Evolutionary conservation across 139 green algal species (phyloP).

Genomic region (Coelastrella sp.): DNA sequence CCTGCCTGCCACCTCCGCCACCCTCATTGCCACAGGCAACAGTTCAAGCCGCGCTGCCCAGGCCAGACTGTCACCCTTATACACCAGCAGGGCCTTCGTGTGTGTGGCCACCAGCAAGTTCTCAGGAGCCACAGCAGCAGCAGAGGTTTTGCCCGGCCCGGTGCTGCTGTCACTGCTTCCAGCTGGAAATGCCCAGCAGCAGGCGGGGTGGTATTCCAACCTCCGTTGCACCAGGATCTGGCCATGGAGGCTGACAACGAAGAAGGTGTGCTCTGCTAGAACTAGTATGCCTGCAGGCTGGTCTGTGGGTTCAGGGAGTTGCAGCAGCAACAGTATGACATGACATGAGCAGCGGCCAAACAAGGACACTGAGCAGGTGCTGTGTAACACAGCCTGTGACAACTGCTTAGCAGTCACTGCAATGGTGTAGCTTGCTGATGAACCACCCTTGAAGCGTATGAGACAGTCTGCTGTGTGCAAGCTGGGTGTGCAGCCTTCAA

Average conservation of each 20-base stretch:
- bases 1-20: slow-evolving; percentile 54
- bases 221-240: slow-evolving; percentile 59
- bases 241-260: slow-evolving; percentile 52
- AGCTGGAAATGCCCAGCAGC: slow-evolving; percentile 58
- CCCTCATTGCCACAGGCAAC: slow-evolving; percentile 60
- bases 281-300: slow-evolving; percentile 48
- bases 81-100: slow-evolving; percentile 69
- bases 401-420: too few species aligned
- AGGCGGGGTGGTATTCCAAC: slow-evolving; percentile 74
- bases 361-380: not conserved
- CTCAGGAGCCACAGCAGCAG: slow-evolving; percentile 41
- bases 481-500: not conserved
- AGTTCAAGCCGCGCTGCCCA: slow-evolving; percentile 68
- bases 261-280: slow-evolving; percentile 72
- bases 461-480: not conserved
- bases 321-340: not conserved
- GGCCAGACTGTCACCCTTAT: slow-evolving; percentile 52
- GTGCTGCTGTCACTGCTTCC: not conserved
- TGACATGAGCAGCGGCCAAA: not conserved
- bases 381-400: not conserved
- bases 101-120: slow-evolving; percentile 73
- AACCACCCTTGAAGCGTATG: not conserved
- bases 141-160: not conserved
- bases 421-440: too few species aligned
- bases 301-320: not conserved